These are phyloP conservation scores for Phytophthora pluvialis DNA, from an alignment of 352 stramenopile species.

Conservation along the genomic window DNA sequence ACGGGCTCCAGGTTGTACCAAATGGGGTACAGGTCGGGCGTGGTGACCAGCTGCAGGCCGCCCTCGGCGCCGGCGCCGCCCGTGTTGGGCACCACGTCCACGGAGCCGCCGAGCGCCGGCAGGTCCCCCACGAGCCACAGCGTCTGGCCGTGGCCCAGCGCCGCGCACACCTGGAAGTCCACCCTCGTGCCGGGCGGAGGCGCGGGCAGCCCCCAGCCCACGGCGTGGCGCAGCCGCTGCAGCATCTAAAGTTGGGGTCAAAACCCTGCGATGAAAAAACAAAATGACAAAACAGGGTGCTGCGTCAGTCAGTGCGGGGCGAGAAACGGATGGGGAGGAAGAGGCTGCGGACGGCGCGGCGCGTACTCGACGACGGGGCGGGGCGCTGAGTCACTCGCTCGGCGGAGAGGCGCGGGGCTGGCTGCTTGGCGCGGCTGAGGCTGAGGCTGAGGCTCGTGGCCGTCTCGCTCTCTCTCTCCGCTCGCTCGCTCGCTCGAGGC, in stretches of 20 bases:
- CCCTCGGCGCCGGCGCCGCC: constrained; percentile 43
- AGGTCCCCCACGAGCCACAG: constrained; percentile 85
- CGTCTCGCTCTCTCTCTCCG: background rate
- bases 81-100: constrained; percentile 59
- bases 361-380: constrained; percentile 1
- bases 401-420: background rate
- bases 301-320: no score
- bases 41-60: constrained; percentile 85
- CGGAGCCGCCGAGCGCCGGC: constrained; percentile 66
- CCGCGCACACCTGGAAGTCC: constrained; percentile 83
- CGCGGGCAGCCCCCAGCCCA: constrained; percentile 71
- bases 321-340: background rate
- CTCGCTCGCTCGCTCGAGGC: no score
- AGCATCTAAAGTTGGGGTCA: constrained; percentile 53
- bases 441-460: background rate
- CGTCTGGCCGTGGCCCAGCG: constrained; percentile 79
- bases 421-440: background rate
- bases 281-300: background rate
- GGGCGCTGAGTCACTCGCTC: background rate
- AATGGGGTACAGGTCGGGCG: constrained; percentile 86
- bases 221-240: constrained; percentile 81
- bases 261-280: constrained; percentile 11
- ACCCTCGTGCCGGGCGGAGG: constrained; percentile 70
- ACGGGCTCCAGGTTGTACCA: constrained; percentile 91
- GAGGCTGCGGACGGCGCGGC: no score